Percentiles rank a stretch among this genome's conserved stretches.
Evolutionary conservation across 441 rosid species (phyloP).

Genomic region (Adansonia gregorii): DNA sequence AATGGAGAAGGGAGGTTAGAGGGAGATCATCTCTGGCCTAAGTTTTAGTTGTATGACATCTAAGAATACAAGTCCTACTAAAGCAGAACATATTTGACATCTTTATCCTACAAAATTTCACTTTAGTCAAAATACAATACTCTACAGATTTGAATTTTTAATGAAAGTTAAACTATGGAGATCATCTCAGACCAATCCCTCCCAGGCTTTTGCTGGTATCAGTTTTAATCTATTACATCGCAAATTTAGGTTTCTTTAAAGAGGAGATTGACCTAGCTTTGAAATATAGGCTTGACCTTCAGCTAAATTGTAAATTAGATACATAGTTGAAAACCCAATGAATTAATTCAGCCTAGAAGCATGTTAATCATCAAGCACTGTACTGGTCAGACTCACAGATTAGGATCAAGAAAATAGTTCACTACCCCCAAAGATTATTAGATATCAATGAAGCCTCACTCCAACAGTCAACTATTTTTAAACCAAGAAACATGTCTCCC

Average conservation of each 20-base stretch:
- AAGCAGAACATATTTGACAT: slow-evolving; percentile 12
- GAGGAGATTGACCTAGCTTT: background rate
- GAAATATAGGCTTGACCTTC: slow-evolving; percentile 1
- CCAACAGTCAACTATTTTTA: background rate
- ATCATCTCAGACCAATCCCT: background rate
- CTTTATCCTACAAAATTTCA: slow-evolving; percentile 6
- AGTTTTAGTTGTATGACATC: slow-evolving; percentile 1
- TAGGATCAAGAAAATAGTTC: background rate
- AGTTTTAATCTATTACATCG: background rate
- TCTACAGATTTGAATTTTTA: slow-evolving; percentile 5
- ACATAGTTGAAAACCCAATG: slow-evolving; percentile 5
- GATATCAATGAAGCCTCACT: background rate
- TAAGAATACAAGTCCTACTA: slow-evolving; percentile 1
- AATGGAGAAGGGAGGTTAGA: background rate
- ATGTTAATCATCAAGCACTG: background rate
- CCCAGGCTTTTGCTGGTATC: background rate
- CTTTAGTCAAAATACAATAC: background rate
- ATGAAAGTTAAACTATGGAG: background rate
- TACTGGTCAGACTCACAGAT: background rate
- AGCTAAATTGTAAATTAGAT: background rate
- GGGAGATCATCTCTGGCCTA: background rate
- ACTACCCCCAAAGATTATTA: background rate
- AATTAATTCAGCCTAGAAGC: slow-evolving; percentile 13
- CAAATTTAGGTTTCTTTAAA: background rate
- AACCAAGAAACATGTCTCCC: slow-evolving; percentile 4